These are phyloP conservation scores for Miscanthus sacchariflorus DNA, from an alignment of 202 grass and related monocot species.

Conservation along the genomic window DNA sequence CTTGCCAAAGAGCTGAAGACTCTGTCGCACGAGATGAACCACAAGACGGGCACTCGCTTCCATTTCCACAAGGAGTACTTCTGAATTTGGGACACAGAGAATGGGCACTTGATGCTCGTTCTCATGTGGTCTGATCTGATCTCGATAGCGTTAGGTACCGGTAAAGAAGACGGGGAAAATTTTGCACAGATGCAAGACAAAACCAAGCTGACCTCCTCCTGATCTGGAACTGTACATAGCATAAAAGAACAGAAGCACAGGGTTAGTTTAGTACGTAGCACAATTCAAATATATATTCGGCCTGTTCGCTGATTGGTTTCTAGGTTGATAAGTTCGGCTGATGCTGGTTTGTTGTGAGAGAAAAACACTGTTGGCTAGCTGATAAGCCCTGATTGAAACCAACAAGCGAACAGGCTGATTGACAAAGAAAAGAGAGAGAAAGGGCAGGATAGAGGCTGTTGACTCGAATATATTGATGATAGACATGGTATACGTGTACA, in stretches of 20 bases:
- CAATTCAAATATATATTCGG: conserved; percentile 43
- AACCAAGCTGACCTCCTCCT: conserved; percentile 59
- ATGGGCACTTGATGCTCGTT: not conserved
- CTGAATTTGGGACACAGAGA: conserved; percentile 33
- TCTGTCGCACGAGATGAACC: conserved; percentile 91
- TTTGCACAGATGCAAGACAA: conserved; percentile 64
- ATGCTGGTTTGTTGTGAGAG: too few species aligned
- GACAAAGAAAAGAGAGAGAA: conserved; percentile 1
- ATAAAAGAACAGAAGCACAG: conserved; percentile 73
- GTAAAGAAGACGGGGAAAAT: conserved; percentile 44
- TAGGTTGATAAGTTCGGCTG: too few species aligned
- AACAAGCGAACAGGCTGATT: not conserved
- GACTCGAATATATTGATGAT: conserved; percentile 8
- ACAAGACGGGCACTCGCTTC: conserved; percentile 88
- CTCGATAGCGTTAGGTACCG: conserved; percentile 49
- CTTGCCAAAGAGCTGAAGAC: conserved; percentile 88
- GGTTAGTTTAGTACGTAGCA: conserved; percentile 50
- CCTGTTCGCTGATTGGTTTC: too few species aligned
- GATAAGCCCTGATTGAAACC: too few species aligned
- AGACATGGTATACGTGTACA: conserved; percentile 55
- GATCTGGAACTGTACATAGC: conserved; percentile 92
- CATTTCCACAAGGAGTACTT: conserved; percentile 99
- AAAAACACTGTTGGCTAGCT: too few species aligned
- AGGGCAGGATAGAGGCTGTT: conserved; percentile 45
- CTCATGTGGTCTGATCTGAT: conserved; percentile 32